These are phyloP conservation scores for Fusarium newnesense DNA, from an alignment of 2,329 filamentous ascomycete species.

Conservation along the genomic window DNA sequence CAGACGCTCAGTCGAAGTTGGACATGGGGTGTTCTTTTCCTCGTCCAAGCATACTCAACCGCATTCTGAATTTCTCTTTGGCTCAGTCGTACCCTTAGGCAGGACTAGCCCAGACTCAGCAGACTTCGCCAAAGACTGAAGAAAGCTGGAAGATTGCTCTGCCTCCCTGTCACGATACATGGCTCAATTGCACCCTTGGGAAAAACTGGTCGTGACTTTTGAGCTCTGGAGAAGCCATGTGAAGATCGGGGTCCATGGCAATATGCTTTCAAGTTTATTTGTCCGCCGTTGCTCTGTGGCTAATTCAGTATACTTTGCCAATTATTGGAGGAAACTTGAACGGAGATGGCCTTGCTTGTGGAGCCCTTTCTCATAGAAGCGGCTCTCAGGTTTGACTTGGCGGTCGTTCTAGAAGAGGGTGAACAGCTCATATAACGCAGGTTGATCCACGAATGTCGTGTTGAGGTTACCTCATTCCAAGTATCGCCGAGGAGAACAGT, in stretches of 20 bases:
- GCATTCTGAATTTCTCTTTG: no score
- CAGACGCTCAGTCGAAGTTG: neutral
- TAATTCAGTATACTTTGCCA: neutral
- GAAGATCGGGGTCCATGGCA: neutral
- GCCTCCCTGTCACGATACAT: neutral
- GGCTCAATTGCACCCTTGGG: neutral
- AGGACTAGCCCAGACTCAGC: neutral
- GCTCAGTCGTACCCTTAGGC: neutral
- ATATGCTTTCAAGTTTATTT: neutral
- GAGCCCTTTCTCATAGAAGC: neutral
- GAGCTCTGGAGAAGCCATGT: no score
- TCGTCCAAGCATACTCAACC: neutral
- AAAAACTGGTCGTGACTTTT: neutral
- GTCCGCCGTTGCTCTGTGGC: neutral
- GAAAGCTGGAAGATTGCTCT: neutral
- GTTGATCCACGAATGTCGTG: accelerated
- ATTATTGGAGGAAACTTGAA: neutral
- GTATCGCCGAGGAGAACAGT: neutral
- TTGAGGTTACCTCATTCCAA: neutral
- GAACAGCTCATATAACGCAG: neutral
- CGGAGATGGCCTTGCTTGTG: neutral
- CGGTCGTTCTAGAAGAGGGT: neutral
- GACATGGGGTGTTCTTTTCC: neutral
- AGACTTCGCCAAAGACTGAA: neutral
- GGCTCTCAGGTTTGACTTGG: neutral